These are phyloP conservation scores for Trichoderma guizhouense DNA, from an alignment of 2,329 filamentous ascomycete species.

Conservation along the genomic window DNA sequence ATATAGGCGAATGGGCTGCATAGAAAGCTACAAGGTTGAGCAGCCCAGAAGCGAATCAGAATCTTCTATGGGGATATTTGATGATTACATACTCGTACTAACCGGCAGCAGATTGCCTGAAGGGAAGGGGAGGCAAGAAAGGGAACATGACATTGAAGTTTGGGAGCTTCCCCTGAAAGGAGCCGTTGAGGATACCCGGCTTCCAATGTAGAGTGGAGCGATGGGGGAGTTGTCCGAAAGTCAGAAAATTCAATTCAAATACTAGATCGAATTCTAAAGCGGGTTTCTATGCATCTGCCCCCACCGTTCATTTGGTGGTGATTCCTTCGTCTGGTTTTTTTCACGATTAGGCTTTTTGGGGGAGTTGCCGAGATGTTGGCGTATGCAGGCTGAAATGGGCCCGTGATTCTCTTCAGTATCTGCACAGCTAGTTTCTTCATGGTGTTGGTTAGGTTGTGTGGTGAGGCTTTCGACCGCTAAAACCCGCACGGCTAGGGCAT, in stretches of 20 bases:
- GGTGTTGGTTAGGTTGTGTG: not conserved
- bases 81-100: not conserved
- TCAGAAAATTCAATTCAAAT: not conserved
- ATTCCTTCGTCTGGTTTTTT: not conserved
- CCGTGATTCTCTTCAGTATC: not conserved
- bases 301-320: not conserved
- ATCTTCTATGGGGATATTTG: not conserved
- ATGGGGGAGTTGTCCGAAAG: not conserved
- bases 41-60: not conserved
- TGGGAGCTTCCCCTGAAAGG: not conserved
- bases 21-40: not conserved
- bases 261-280: not conserved
- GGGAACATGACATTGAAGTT: not conserved
- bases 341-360: not conserved
- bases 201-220: not conserved
- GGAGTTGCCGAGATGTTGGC: not conserved
- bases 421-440: not conserved
- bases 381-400: not conserved
- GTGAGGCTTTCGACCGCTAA: not conserved
- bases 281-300: not conserved
- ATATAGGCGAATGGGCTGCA: not conserved
- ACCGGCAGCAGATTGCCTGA: not conserved
- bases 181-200: not conserved
- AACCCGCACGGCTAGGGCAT: not conserved
- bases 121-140: not conserved